These are phyloP conservation scores for Leishmania turanica DNA, from an alignment of 208 protist genomes.

Conservation along the genomic window DNA sequence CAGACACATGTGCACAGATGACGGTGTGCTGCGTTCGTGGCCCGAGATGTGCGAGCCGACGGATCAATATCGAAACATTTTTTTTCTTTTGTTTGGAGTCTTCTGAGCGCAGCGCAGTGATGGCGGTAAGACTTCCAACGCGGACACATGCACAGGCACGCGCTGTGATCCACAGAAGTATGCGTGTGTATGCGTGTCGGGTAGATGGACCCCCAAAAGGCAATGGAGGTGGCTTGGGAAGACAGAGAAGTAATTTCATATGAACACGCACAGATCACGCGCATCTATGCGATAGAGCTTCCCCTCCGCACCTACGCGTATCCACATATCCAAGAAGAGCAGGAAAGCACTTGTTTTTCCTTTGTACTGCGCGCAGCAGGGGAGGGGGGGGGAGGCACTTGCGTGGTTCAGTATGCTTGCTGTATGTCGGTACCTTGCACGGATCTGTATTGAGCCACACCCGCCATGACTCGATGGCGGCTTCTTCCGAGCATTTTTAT, in stretches of 20 bases:
- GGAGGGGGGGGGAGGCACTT: neutral
- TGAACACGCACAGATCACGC: neutral
- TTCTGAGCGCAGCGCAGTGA: neutral
- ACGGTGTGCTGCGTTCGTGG: too few relatives aligned
- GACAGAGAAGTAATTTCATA: neutral
- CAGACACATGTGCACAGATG: neutral
- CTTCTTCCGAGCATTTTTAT: neutral
- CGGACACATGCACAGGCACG: neutral
- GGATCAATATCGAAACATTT: neutral
- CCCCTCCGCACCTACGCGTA: neutral
- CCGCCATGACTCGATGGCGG: neutral
- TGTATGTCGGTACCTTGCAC: neutral
- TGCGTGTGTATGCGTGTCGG: too few relatives aligned
- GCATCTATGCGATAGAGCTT: neutral
- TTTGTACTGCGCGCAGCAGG: neutral
- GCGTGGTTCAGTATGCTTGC: neutral
- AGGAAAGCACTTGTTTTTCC: neutral
- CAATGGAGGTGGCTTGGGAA: neutral
- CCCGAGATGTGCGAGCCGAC: neutral
- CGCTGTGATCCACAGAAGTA: neutral
- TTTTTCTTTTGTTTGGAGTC: neutral
- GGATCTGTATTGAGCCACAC: neutral
- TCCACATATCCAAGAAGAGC: neutral
- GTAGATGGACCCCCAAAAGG: neutral
- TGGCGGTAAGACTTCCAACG: neutral